These are phyloP conservation scores for Phyllosticta citriasiana DNA, from an alignment of 2,329 filamentous ascomycete species.

Conservation along the genomic window DNA sequence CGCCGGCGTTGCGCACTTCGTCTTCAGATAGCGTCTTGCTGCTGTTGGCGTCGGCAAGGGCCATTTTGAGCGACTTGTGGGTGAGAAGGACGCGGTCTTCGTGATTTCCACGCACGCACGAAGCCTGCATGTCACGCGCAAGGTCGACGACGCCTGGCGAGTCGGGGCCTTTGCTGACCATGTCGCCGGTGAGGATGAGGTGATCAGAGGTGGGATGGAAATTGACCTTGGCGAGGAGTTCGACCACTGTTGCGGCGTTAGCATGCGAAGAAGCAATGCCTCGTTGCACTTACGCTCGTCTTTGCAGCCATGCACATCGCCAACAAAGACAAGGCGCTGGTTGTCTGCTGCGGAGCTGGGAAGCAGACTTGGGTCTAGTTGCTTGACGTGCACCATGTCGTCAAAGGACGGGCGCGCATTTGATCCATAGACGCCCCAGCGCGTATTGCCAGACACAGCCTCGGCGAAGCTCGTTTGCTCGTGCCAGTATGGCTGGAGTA, in stretches of 20 bases:
- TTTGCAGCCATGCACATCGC: slow-evolving; percentile 87
- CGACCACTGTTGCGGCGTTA: slow-evolving; percentile 27
- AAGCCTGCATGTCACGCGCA: slow-evolving; percentile 63
- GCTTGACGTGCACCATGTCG: slow-evolving; percentile 40
- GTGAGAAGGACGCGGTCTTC: slow-evolving; percentile 76
- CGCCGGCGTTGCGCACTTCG: slow-evolving; percentile 36
- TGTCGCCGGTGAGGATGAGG: slow-evolving; percentile 29
- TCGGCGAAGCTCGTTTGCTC: slow-evolving; percentile 25
- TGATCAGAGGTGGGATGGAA: slow-evolving; percentile 50
- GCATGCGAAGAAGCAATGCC: neutral
- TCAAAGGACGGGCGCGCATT: slow-evolving; percentile 40
- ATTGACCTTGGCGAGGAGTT: slow-evolving; percentile 55
- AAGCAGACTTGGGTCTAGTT: slow-evolving; percentile 38
- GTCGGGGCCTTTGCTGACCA: slow-evolving; percentile 75
- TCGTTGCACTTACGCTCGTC: slow-evolving; percentile 43
- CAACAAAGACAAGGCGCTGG: slow-evolving; percentile 66
- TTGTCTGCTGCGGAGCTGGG: slow-evolving; percentile 29
- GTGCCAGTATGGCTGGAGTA: slow-evolving; percentile 27
- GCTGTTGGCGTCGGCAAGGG: slow-evolving; percentile 21
- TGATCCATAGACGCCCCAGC: slow-evolving; percentile 30
- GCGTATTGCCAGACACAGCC: slow-evolving; percentile 22
- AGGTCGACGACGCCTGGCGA: slow-evolving; percentile 67
- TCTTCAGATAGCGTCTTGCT: slow-evolving; percentile 22
- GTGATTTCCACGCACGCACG: slow-evolving; percentile 82
- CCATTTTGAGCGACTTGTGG: slow-evolving; percentile 30